Evolutionary conservation across 164 flowering plant genomes (phyloP).

Genomic region (Berberis thunbergii): DNA sequence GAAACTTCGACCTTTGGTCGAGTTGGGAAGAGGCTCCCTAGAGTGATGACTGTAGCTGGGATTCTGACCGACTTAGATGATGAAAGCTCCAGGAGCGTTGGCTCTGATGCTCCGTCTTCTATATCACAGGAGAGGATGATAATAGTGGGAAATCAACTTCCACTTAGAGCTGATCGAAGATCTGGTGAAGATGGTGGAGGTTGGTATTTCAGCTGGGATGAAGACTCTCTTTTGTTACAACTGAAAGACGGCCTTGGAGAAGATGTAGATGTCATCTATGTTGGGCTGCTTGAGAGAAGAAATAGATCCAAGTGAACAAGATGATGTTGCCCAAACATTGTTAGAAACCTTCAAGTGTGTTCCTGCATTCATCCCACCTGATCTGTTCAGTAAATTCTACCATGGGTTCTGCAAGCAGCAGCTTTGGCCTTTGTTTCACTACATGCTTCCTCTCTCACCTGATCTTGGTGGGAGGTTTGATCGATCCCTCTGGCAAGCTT

Average conservation of each 20-base stretch:
- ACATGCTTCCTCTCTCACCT: constrained; percentile 37
- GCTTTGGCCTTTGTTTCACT: constrained; percentile 45
- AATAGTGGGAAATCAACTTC: constrained; percentile 91
- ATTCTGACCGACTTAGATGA: constrained; percentile 73
- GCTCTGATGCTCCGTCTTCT: constrained; percentile 82
- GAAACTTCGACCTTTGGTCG: constrained; percentile 53
- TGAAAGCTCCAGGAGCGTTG: constrained; percentile 50
- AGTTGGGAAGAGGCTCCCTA: constrained; percentile 57
- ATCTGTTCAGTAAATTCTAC: constrained; percentile 24
- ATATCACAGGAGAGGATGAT: constrained; percentile 68
- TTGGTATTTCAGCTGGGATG: constrained; percentile 55
- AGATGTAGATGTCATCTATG: constrained; percentile 36
- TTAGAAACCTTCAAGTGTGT: constrained; percentile 38
- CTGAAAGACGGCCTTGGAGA: constrained; percentile 33
- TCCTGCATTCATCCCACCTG: constrained; percentile 33
- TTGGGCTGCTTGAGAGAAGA: constrained; percentile 35
- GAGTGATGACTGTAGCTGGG: constrained; percentile 80
- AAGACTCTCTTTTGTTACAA: constrained; percentile 3
- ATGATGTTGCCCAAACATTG: constrained; percentile 31
- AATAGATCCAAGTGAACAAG: constrained; percentile 34
- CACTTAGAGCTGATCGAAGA: constrained; percentile 51
- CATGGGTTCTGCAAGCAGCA: constrained; percentile 40
- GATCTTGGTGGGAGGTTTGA: constrained; percentile 37
- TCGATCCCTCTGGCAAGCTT: constrained; percentile 41
- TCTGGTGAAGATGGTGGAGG: constrained; percentile 30